phyloP scores from a whole-genome alignment of 176 grass and related monocot genomes.

The Oryza glaberrima region DNA sequence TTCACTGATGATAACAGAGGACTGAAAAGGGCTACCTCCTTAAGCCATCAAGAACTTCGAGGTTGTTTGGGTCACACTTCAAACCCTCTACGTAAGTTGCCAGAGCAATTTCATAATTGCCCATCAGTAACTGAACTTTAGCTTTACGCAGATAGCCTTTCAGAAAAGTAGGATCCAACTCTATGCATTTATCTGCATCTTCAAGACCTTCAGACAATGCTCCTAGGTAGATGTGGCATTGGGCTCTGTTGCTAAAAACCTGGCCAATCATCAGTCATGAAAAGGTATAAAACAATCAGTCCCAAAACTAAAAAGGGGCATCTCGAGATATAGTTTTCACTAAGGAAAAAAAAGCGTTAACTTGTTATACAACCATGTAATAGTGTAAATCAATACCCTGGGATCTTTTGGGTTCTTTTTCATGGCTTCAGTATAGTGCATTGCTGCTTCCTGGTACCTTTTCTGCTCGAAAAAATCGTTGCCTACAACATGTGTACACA shows the following conservation, averaged over 20 bases:
- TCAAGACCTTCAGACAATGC: constrained; percentile 53
- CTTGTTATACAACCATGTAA: constrained; percentile 14
- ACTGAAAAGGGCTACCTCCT: constrained; percentile 46
- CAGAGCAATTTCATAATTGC: constrained; percentile 51
- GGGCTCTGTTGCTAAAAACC: constrained; percentile 62
- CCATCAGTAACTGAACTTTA: constrained; percentile 50
- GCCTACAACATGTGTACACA: constrained; percentile 35
- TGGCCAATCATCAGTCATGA: constrained; percentile 18
- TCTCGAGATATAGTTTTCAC: background rate
- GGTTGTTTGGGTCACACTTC: constrained; percentile 67
- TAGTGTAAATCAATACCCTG: constrained; percentile 43
- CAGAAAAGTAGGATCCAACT: constrained; percentile 57
- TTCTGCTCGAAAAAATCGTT: constrained; percentile 57
- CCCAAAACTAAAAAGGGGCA: background rate
- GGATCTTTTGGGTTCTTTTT: constrained; percentile 60
- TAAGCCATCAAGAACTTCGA: constrained; percentile 54
- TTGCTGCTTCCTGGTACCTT: constrained; percentile 57
- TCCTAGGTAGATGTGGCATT: constrained; percentile 55
- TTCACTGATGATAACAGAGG: constrained; percentile 10
- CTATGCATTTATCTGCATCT: constrained; percentile 67
- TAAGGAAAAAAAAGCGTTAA: background rate
- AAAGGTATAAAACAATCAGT: background rate
- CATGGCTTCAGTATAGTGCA: constrained; percentile 58
- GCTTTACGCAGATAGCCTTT: constrained; percentile 64
- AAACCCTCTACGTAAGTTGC: constrained; percentile 61